Evolutionary conservation across 495 filamentous ascomycete genomes (phyloP), one percentile per base, ranked within the genome.

Genomic region (Trichoderma asperelloides): DNA sequence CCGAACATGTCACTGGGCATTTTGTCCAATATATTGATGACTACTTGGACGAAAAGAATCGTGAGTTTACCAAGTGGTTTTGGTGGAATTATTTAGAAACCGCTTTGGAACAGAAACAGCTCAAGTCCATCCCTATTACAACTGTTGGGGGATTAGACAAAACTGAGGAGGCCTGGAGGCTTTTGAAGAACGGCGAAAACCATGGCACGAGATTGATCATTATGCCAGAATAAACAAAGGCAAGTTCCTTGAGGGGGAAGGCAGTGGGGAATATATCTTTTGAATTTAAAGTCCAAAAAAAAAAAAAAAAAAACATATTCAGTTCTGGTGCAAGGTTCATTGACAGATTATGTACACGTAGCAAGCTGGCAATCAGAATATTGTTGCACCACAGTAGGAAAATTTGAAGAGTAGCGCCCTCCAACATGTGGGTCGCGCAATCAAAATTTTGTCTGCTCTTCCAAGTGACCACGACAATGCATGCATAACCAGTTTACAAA

Each of bases 11-110:
- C 2, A 67, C 27, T 15, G 68, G 65, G 7, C 23, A 28, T 13
- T 71, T 71, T 63, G 63, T 37, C 0, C 70, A 69, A 39, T 71
- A 60, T 40, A 47, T 71, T 28, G 70, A 71, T 67, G 68, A 69
- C 40, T 71, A 71, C 62, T 25, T 71, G 16, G 67, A 65, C 30
- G 18, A 40, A 11, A 63, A 68, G 16, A 69, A 71, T 28, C 16
- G n/a, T 13, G 64, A 69, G 18, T 71, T 67, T 62, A 65, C 45
- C 3, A 25, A 69, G 33, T 71, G 70, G 70, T 41, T 69, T 18
- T 71, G 45, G n/a, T 69, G 68, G 67, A 65, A 69, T 40, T 71
- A 65, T 39, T 51, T 69, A 13, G 70, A 71, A 40, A 27, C 25
- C 13, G 67, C 43, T 3, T 27, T 71, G 23, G 25, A 21, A 15